A percentile compares a stretch with the other conserved stretches of the same genome.
Evolutionary conservation across 441 rosid species (phyloP).

Genomic region (Arabidopsis hybrid): DNA sequence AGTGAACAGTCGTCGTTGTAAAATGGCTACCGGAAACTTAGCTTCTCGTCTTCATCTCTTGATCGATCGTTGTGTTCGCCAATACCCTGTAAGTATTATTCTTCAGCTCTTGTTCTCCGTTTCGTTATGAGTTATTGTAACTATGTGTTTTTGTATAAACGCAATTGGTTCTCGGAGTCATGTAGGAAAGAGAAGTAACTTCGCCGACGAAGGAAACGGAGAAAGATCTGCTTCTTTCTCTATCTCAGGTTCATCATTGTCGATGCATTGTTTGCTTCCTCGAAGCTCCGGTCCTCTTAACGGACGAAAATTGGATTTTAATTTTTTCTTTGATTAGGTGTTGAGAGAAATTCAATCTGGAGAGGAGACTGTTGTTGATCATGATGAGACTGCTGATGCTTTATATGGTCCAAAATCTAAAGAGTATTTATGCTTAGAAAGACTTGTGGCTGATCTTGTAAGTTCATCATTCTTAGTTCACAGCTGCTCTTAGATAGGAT

Average conservation of each 20-base stretch:
- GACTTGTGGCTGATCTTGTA: conserved; percentile 61
- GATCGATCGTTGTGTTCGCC: conserved; percentile 52
- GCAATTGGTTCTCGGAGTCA: conserved; percentile 15
- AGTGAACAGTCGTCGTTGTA: conserved; percentile 18
- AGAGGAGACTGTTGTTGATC: not conserved
- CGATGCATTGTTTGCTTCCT: not conserved
- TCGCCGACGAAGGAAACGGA: conserved; percentile 50
- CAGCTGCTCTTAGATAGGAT: not conserved
- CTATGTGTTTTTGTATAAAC: not conserved
- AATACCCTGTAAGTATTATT: conserved; percentile 47
- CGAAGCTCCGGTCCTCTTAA: conserved; percentile 1
- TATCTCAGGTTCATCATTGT: conserved; percentile 57
- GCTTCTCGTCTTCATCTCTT: conserved; percentile 53
- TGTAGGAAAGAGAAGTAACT: conserved; percentile 47
- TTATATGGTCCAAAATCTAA: conserved; percentile 31
- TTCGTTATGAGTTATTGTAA: not conserved
- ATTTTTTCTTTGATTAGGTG: conserved; percentile 41
- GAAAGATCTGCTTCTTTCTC: conserved; percentile 57
- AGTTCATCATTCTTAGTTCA: conserved; percentile 26
- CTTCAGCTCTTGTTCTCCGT: not conserved
- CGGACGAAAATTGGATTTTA: not conserved
- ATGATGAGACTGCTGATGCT: conserved; percentile 14
- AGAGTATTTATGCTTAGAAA: conserved; percentile 48
- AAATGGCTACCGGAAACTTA: conserved; percentile 46
- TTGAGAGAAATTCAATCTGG: conserved; percentile 55